Percentiles rank a stretch among this genome's conserved stretches.
phyloP scores from a whole-genome alignment of 805 yeast species.

The Suhomyces canberraensis region DNA sequence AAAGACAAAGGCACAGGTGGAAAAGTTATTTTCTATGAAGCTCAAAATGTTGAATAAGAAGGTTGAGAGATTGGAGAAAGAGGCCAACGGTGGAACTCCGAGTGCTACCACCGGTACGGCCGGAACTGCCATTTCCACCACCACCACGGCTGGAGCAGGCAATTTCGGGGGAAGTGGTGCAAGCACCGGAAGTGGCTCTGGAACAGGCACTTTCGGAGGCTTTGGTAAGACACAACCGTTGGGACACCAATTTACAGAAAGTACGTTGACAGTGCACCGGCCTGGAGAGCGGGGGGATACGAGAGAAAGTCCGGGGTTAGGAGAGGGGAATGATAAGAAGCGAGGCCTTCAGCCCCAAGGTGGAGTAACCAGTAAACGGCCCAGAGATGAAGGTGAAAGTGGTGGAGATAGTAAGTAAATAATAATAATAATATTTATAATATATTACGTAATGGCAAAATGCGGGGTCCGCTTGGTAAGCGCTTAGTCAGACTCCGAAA shows the following conservation, averaged over 20 bases:
- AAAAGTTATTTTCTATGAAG: slow-evolving; percentile 58
- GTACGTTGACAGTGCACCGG: slow-evolving; percentile 30
- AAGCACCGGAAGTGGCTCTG: too few species aligned
- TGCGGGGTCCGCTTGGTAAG: too few species aligned
- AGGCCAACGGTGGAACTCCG: not conserved
- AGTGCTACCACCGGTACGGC: not conserved
- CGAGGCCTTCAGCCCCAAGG: slow-evolving; percentile 3
- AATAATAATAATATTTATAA: not conserved
- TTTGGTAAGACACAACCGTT: slow-evolving; percentile 7
- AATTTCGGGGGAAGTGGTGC: slow-evolving; percentile 4
- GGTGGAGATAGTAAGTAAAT: not conserved
- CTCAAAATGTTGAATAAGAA: slow-evolving; percentile 52
- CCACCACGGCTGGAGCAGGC: not conserved
- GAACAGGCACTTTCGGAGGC: too few species aligned
- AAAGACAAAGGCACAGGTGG: slow-evolving; percentile 47
- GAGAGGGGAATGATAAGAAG: slow-evolving; percentile 6
- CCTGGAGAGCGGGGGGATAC: slow-evolving; percentile 17
- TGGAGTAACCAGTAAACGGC: slow-evolving; percentile 3
- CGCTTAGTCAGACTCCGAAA: too few species aligned
- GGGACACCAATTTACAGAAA: slow-evolving; percentile 24
- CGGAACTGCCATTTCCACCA: not conserved
- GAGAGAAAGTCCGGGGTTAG: not conserved
- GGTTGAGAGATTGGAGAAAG: slow-evolving; percentile 47
- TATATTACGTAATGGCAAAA: not conserved
- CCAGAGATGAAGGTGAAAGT: slow-evolving; percentile 4